Evolutionary conservation across 1,139 yeast species (phyloP), one percentile per base, ranked within the genome.

Genomic region (Yamadazyma sp.): DNA sequence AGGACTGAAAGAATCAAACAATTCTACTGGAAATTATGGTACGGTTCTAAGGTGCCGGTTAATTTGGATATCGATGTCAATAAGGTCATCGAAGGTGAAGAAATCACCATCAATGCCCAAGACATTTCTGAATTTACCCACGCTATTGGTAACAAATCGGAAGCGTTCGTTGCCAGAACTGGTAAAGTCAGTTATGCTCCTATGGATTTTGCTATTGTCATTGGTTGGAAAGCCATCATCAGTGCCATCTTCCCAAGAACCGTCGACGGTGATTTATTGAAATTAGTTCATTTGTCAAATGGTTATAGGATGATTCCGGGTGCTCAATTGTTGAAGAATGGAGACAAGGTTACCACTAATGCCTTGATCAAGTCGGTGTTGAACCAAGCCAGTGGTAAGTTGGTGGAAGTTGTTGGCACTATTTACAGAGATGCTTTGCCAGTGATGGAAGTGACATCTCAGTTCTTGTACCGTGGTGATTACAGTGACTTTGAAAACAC

Each of bases 1-100:
- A 84, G 98, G 73, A 94, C 92, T 65, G 81, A 79, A 43, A 81
- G 98, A 66, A 91, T 94, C 65, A 92, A 92, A 75, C 83, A 83
- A 64, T 88, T 92, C 74, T 92, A 92, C 81, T 94, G 98, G 98
- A 83, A 83, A 61, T 75, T 89, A 56, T 92, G 99, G 99, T 89
- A 88, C 59, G 96, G 96, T 49, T 71, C 79, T 44, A 58, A 66
- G 34, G 64, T 67, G 36, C 77, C 80, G 41, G 73, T 71, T 51
- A 79, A 82, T 54, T 76, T 81, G 56, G 75, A 80, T 47, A 81
- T 83, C 49, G 84, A 83, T 58, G 86, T 85, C 47, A 76, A 82
- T 54, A 73, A 83, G 54, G 75, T 81, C 35, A 82, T 85, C 49
- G 71, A 81, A 58, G 95, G 95, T 55, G 91, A 80, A 29, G 73